Evolutionary conservation across 805 yeast species (phyloP), one percentile per base, ranked within the genome.

Genomic region (Blastobotrys americana): DNA sequence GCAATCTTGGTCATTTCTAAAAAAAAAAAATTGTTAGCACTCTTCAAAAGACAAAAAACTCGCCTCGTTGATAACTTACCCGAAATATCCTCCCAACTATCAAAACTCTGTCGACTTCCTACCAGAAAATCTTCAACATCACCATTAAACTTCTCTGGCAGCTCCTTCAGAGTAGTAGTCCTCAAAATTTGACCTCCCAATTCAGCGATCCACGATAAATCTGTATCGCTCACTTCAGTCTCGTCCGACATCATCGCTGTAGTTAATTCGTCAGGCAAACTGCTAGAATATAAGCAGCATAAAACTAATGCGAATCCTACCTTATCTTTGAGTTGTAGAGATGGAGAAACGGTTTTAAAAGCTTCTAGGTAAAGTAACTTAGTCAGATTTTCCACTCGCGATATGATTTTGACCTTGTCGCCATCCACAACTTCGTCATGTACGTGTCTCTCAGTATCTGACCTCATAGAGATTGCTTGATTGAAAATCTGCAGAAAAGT

Each of bases 271-370:
- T n/a, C n/a, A n/a, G n/a, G n/a, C n/a, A n/a, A n/a, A 5, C 5
- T 4, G 21, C 10, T 20, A 34, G 17, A 22, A 34, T 31, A 51
- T 3, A 65, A 58, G 42, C 77, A 55, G 1, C 65, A 51, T 3
- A 75, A 39, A 0, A 73, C 74, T 23, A 83, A 60, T 0, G 69
- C 58, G 3, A 71, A 55, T 23, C 68, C 40, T 10, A 8, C 35
- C 16, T 45, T 68, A 53, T 81, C 83, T 5, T 54, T 48, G 28
- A 66, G 65, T 17, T 63, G 57, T 39, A 80, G 60, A 4, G 80
- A 71, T 1, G 74, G 63, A 0, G 83, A 67, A 8, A 75, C 59
- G 1, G 63, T 52, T 0, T 70, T 61, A 56, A 65, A 82, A 0
- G 70, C 61, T 44, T 72, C 76, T n/a, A 55, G 56, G 50, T 78